phyloP scores from a whole-genome alignment of 2,329 filamentous ascomycete genomes.

The Claviceps paspali region DNA sequence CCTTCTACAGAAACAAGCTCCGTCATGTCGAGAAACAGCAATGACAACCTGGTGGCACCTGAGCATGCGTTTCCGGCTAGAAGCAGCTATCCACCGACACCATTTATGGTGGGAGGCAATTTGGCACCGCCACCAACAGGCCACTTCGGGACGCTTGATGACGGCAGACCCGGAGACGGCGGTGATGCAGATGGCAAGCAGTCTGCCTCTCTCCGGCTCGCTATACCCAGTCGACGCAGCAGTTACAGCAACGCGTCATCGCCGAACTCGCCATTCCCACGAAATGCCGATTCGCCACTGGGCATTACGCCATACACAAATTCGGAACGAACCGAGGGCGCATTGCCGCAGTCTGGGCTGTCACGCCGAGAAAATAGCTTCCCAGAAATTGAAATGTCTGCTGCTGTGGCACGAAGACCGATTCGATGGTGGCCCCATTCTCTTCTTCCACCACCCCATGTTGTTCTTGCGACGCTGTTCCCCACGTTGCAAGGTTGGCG shows the following conservation, averaged over 20 bases:
- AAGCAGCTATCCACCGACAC: constrained; percentile 8
- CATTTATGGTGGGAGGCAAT: constrained; percentile 24
- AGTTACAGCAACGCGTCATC: constrained; percentile 30
- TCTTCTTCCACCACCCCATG: constrained; percentile 54
- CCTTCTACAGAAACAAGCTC: background rate
- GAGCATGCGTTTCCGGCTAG: constrained; percentile 7
- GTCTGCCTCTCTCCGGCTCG: constrained; percentile 22
- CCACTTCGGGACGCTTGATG: constrained; percentile 6
- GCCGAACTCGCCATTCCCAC: constrained; percentile 50
- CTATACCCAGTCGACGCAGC: constrained; percentile 30
- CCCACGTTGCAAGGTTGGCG: constrained; percentile 74
- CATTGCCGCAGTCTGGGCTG: constrained; percentile 27
- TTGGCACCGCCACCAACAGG: constrained; percentile 25
- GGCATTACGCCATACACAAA: constrained; percentile 26
- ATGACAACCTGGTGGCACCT: constrained; percentile 1
- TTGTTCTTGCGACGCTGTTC: constrained; percentile 62
- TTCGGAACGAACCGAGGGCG: constrained; percentile 35
- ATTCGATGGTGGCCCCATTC: constrained; percentile 72
- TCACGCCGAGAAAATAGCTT: constrained; percentile 32
- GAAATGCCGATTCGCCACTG: constrained; percentile 44
- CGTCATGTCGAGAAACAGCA: background rate
- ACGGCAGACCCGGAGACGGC: background rate
- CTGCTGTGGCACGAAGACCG: constrained; percentile 24
- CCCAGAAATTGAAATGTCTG: constrained; percentile 24
- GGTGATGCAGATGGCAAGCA: constrained; percentile 3